phyloP scores from a whole-genome alignment of 129 eudicot genomes.

The Ambrosia trifida region DNA sequence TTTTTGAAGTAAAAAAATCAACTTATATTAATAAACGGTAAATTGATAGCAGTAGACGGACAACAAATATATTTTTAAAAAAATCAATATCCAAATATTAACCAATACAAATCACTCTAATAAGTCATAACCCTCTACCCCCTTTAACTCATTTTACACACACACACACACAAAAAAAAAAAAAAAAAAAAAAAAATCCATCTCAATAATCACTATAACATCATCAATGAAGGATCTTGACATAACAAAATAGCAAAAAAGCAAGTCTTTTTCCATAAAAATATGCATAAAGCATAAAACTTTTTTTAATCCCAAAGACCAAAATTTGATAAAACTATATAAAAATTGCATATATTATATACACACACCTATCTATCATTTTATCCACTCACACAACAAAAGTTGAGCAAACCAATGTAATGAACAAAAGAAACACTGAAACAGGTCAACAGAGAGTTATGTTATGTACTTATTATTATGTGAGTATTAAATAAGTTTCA shows the following conservation, averaged over 20 bases:
- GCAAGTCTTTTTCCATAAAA: no score
- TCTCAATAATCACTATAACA: constrained; percentile 12
- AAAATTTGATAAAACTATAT: constrained; percentile 24
- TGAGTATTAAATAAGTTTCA: constrained; percentile 24
- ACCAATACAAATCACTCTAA: neutral
- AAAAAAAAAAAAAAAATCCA: no score
- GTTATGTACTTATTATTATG: no score
- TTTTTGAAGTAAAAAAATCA: no score
- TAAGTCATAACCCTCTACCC: neutral
- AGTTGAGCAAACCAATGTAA: constrained; percentile 28
- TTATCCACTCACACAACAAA: neutral
- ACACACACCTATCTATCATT: neutral
- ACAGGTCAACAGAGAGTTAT: neutral
- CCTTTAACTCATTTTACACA: neutral
- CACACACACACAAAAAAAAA: no score
- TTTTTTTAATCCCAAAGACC: constrained; percentile 23
- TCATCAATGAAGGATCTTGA: constrained; percentile 14
- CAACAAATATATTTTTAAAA: no score
- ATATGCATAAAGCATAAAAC: constrained; percentile 15
- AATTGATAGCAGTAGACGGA: no score
- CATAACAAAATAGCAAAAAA: constrained; percentile 14
- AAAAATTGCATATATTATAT: constrained; percentile 19
- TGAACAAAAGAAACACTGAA: constrained; percentile 19
- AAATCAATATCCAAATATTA: neutral
- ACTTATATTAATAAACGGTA: no score